Percentiles rank a stretch among this genome's conserved stretches.
Evolutionary conservation across 768 basidiomycete genomes (phyloP).

Genomic region (Boletus sp.): DNA sequence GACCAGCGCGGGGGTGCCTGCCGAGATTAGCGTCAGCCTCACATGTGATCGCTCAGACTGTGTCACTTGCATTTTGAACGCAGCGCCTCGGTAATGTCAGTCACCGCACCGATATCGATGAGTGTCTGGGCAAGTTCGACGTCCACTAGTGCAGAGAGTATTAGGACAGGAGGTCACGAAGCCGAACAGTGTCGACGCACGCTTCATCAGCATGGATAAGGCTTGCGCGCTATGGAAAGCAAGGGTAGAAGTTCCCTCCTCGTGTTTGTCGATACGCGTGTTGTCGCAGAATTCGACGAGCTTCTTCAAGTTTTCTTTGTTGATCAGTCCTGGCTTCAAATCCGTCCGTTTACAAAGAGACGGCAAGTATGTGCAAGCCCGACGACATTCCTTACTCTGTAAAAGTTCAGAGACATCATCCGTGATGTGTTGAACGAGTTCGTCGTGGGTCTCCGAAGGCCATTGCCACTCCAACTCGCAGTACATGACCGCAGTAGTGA

Average conservation of each 20-base stretch:
- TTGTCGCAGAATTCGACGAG: constrained; percentile 22
- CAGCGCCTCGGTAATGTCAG: constrained; percentile 17
- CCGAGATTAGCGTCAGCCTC: background rate
- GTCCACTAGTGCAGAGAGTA: constrained; percentile 11
- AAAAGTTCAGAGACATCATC: constrained; percentile 19
- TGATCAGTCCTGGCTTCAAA: constrained; percentile 14
- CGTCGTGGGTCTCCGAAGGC: constrained; percentile 5
- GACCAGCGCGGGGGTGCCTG: constrained; percentile 24
- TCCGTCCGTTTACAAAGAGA: constrained; percentile 25
- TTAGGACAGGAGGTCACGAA: background rate
- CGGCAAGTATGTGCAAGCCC: constrained; percentile 29
- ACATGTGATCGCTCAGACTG: background rate
- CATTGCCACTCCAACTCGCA: constrained; percentile 27
- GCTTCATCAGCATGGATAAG: constrained; percentile 24
- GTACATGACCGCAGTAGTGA: constrained; percentile 26
- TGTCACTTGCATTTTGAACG: constrained; percentile 16
- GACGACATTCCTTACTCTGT: constrained; percentile 7
- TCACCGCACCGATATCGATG: constrained; percentile 16
- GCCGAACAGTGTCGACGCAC: constrained; percentile 4
- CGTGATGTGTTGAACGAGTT: constrained; percentile 3
- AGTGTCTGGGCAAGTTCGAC: constrained; percentile 8
- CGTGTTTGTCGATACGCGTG: background rate
- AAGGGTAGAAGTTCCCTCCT: constrained; percentile 19
- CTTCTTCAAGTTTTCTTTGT: constrained; percentile 14
- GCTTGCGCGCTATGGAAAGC: constrained; percentile 28